Evolutionary conservation across 345 rosid genomes (phyloP), one percentile per base, ranked within the genome.

Genomic region (Murraya paniculata): DNA sequence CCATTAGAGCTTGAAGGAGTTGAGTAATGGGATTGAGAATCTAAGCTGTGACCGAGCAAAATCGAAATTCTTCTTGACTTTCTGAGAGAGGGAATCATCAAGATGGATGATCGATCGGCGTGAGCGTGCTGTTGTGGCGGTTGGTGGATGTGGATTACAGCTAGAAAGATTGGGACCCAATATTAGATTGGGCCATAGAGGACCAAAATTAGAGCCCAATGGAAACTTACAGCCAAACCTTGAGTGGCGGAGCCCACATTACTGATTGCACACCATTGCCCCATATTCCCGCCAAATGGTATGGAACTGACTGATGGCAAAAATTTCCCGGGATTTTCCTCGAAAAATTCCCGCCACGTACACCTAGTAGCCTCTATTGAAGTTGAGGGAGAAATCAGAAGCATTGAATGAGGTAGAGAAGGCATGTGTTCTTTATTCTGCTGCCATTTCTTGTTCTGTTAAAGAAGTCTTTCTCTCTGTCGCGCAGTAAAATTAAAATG

Each of bases 221-320:
- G 16, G 25, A 19, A 31, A 18, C 7, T 7, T 31, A 13, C 5
- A 0, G 21, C 25, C 36, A 16, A 14, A 28, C 21, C 50, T 2
- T 27, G 57, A 11, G 48, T 41, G 48, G 48, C 48, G 16, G 48
- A 45, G 50, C 18, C 50, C 50, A 45, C 18, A 10, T 45, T 45
- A 9, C 50, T 45, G 16, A 45, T 13, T 13, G 3, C 50, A 14
- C 65, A 27, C 27, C 77, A 45, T 30, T 31, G 45, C 35, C 45
- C 80, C 18, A 36, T 30, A 53, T 70, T 83, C 83, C 83, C 86
- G 83, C 86, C 86, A 80, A 74, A 69, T 8, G 35, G 64, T 13
- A 14, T 45, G 50, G 18, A 38, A 21, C 50, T 19, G 36, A n/a
- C 61, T 13, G 60, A n/a, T 21, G 31, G n/a, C 35, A 31, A 39